Conservation (phyloP, 2,329 filamentous ascomycete species). For the Lanzia echinophila region DNA sequence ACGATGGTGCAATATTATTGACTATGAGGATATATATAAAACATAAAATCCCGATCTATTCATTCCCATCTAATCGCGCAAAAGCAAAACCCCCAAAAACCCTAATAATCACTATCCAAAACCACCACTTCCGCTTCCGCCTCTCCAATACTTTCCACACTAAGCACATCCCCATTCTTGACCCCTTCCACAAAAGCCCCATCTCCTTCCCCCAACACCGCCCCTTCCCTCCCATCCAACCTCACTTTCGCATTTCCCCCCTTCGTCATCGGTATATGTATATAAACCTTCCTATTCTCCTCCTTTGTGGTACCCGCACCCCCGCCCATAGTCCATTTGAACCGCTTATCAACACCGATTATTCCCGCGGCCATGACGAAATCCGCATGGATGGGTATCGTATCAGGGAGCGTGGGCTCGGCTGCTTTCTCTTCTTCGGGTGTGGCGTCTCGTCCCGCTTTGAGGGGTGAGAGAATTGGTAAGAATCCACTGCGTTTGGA, state of each 20-base stretch:
- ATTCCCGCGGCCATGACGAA: conserved; percentile 76
- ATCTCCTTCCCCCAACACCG: conserved; percentile 68
- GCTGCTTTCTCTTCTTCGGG: conserved; percentile 56
- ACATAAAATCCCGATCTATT: not conserved
- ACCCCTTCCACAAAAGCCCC: conserved; percentile 67
- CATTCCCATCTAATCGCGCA: not conserved
- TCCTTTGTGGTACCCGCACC: conserved; percentile 43
- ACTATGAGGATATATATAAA: too few species aligned
- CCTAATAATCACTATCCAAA: conserved; percentile 16
- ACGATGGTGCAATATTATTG: too few species aligned
- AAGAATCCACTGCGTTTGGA: conserved; percentile 66
- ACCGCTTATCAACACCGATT: conserved; percentile 56
- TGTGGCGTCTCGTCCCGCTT: conserved; percentile 56
- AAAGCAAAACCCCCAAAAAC: not conserved
- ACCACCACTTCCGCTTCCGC: conserved; percentile 28
- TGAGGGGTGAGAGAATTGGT: conserved; percentile 68
- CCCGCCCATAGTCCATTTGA: conserved; percentile 71
- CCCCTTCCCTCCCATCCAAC: conserved; percentile 58
- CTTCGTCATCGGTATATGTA: conserved; percentile 77
- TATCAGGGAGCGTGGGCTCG: conserved; percentile 53
- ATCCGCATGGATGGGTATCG: conserved; percentile 80
- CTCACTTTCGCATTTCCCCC: conserved; percentile 66
- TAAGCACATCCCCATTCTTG: conserved; percentile 56
- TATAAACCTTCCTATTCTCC: conserved; percentile 63
- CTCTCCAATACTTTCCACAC: conserved; percentile 61